phyloP scores from a whole-genome alignment of 2,329 filamentous ascomycete species.

The Aureobasidium sp. region DNA sequence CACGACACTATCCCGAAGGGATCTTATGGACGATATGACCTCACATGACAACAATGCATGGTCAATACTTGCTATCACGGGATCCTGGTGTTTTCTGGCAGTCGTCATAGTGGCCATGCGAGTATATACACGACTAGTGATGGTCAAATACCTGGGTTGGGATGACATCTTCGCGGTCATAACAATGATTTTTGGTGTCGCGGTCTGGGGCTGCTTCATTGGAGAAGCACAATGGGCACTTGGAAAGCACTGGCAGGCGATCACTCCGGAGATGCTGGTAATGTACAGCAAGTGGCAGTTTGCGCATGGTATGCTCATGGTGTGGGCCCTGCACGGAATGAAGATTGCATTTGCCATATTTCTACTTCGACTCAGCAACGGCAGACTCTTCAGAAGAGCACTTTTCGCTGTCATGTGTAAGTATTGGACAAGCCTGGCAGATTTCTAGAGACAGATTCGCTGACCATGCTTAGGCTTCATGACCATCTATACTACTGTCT shows the following conservation, averaged over 20 bases:
- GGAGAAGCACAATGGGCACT: constrained; percentile 41
- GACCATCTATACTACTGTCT: constrained; percentile 36
- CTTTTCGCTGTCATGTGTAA: constrained; percentile 39
- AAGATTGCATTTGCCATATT: constrained; percentile 45
- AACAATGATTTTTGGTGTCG: constrained; percentile 33
- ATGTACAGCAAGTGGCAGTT: constrained; percentile 38
- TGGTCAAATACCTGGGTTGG: constrained; percentile 43
- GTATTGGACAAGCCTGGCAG: constrained; percentile 15
- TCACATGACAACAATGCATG: constrained; percentile 14
- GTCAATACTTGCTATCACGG: constrained; percentile 17
- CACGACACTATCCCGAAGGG: neutral
- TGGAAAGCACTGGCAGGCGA: constrained; percentile 37
- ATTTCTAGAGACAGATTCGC: constrained; percentile 15
- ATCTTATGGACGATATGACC: constrained; percentile 2
- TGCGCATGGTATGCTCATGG: constrained; percentile 42
- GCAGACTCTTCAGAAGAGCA: constrained; percentile 35
- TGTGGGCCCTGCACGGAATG: constrained; percentile 39
- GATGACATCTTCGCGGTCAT: constrained; percentile 44
- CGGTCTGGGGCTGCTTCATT: constrained; percentile 37
- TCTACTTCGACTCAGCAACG: constrained; percentile 38
- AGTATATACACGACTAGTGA: constrained; percentile 34
- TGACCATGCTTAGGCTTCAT: constrained; percentile 33
- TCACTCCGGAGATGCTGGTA: constrained; percentile 26
- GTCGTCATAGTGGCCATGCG: constrained; percentile 14
- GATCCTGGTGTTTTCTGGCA: constrained; percentile 17